Evolutionary conservation across 495 filamentous ascomycete species (phyloP), one percentile per base, ranked within the genome.

Genomic region (Trichodelitschia bisporula): DNA sequence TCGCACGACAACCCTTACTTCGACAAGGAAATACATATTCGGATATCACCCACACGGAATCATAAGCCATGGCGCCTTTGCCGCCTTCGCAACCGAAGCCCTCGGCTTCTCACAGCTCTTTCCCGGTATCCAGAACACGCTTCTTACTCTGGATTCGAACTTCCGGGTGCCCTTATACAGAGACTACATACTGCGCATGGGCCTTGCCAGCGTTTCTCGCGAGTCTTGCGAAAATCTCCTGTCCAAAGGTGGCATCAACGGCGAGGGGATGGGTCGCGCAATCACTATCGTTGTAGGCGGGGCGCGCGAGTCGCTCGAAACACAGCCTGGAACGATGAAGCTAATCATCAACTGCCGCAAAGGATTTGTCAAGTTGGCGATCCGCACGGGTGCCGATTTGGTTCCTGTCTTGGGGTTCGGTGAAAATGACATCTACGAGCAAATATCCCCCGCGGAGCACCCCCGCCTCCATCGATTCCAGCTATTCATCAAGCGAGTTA

Each of bases 31-130:
- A 53, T 97, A 95, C 54, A 84, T 97, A 40, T 90, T 97, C 45
- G 86, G 89, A 25, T 93, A 95, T 48, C 86, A 93, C 44, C 84
- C 84, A 0, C 84, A 95, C 47, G 86, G 86, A 24, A 93, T 97
- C 49, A 91, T 97, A 42, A 80, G 74, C 10, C 78, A 92, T 43
- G 86, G 86, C 21, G 86, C 89, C 1, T 93, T 86, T 50, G 78
- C 75, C 2, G 73, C 83, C 11, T 93, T 97, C 39, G 77, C 60
- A 18, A 95, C 89, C 4, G 86, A 95, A 40, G 77, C 77, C 0
- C 58, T 89, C 3, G 80, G 86, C 2, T 97, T 95, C 49, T 66
- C 66, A 2, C 63, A 73, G 32, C 66, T 93, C 16, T 97, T 93
- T 40, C 89, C 89, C 0, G 84, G 80, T n/a, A 92, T 97, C 40